Conservation (phyloP, 495 filamentous ascomycete species). For the Penicillium herquei region DNA sequence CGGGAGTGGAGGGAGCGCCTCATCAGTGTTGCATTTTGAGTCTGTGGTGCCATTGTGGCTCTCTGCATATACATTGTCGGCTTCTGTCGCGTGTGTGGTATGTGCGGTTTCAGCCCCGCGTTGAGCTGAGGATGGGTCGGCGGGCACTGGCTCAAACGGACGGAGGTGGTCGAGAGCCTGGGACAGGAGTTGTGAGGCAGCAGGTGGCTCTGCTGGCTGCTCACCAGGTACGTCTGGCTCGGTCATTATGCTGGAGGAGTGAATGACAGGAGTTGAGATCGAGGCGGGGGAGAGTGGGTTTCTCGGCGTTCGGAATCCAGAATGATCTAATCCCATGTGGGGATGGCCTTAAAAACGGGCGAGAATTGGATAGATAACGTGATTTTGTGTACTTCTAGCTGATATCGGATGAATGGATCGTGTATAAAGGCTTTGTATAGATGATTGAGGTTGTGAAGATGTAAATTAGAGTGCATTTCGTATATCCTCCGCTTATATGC, state of each 20-base stretch:
- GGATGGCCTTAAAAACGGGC: conserved; percentile 2
- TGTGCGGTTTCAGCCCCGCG: conserved; percentile 13
- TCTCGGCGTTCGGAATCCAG: conserved; percentile 19
- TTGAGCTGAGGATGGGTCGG: conserved; percentile 2
- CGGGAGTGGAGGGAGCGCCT: conserved; percentile 28
- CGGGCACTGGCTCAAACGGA: conserved; percentile 11
- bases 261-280: conserved; percentile 12
- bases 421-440: no score
- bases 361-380: background rate
- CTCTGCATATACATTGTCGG: conserved; percentile 6
- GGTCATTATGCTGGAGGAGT: conserved; percentile 14
- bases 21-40: background rate
- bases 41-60: conserved; percentile 4
- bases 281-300: conserved; percentile 18
- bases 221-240: conserved; percentile 2
- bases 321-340: conserved; percentile 23
- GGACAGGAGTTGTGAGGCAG: conserved; percentile 3
- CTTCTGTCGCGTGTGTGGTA: conserved; percentile 4
- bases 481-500: background rate
- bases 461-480: background rate
- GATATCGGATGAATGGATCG: no score
- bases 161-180: conserved; percentile 17
- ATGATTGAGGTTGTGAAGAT: no score
- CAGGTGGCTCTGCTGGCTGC: background rate
- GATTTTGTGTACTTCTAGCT: no score